Evolutionary conservation across 1,284 basidiomycete species (phyloP), one percentile per base, ranked within the genome.

Genomic region (Sporisorium scitamineum): DNA sequence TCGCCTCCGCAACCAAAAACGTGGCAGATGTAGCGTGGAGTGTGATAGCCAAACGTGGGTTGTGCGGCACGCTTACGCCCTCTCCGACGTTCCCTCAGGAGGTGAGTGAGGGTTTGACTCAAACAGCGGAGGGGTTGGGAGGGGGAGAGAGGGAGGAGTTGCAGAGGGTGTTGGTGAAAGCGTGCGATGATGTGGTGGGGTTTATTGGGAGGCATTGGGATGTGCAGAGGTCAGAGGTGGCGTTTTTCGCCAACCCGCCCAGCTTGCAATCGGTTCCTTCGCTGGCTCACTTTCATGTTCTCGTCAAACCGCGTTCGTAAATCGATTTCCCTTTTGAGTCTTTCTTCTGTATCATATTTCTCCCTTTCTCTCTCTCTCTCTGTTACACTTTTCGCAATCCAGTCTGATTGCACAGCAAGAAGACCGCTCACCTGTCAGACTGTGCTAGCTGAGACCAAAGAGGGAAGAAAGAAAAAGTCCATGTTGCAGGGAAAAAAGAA

Each of bases 211-310:
- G 14, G 8, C 56, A 73, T 13, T 68, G 70, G 70, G 47, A 73
- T 8, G 16, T 31, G 32, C 5, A 14, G 0, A 14, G 18, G 0
- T 18, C 13, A 31, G 61, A 73, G 24, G 48, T 57, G 5, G 56
- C 56, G 8, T 73, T 73, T 27, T 73, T 73, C 44, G 70, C 70
- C 32, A 73, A 73, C 22, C 70, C 70, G 5, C 64, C 64, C 14
- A 63, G 61, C n/a, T 41, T 73, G 42, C 70, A 73, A 26, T 54
- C 52, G n/a, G 70, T 73, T 1, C 70, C 70, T 2, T 26, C 39
- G 20, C 44, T 73, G 0, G 64, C 70, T 0, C 70, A 73, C 32
- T 73, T 73, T 39, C 65, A 73, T 22, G 70, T 73, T 13, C 60
- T 73, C 1, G 51, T 65, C 4, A 65, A 57, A 18, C 20, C 52